Evolutionary conservation across 2,329 filamentous ascomycete species (phyloP).

Genomic region (Colletotrichum sp.): DNA sequence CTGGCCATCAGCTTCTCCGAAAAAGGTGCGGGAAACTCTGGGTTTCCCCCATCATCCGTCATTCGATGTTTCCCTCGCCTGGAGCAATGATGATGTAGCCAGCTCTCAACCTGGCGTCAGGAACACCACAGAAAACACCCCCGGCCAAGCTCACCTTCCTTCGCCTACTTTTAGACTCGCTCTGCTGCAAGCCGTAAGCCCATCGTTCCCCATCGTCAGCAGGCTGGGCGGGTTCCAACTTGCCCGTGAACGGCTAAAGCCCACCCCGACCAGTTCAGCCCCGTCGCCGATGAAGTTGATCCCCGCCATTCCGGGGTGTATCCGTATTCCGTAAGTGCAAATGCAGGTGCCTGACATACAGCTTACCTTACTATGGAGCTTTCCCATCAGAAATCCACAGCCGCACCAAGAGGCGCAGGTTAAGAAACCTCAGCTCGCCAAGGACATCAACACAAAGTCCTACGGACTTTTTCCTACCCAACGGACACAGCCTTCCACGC

Average conservation of each 20-base stretch:
- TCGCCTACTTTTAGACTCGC: slow-evolving; percentile 2
- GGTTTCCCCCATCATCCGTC: background rate
- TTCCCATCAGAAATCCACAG: background rate
- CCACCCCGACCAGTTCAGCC: background rate
- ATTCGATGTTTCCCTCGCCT: background rate
- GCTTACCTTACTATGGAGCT: background rate
- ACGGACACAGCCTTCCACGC: background rate
- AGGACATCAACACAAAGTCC: background rate
- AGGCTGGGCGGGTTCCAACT: background rate
- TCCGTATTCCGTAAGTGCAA: background rate
- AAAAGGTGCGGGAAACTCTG: background rate
- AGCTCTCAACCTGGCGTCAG: background rate
- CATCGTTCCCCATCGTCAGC: background rate
- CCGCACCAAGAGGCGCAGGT: background rate
- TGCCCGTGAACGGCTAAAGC: background rate
- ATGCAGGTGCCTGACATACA: background rate
- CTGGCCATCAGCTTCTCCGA: background rate
- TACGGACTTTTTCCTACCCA: background rate
- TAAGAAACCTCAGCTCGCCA: background rate
- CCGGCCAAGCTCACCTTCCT: background rate
- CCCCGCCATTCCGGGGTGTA: background rate
- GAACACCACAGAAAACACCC: background rate
- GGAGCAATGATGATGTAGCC: background rate
- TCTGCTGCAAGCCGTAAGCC: slow-evolving; percentile 15
- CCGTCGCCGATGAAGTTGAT: background rate